Evolutionary conservation across 169 alveolate genomes (phyloP).

Genomic region (Babesia gibsoni): DNA sequence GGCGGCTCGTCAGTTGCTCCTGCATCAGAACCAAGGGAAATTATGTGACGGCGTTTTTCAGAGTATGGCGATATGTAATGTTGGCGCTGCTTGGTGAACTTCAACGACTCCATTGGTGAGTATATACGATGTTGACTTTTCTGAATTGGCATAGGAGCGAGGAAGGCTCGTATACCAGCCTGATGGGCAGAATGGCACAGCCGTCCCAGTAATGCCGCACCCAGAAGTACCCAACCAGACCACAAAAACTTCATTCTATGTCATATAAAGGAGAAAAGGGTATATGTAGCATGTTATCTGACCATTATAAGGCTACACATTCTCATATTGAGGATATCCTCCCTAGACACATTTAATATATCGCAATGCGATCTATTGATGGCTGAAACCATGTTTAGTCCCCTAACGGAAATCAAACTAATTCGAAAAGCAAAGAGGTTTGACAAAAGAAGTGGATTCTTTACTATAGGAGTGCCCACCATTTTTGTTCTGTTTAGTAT

Average conservation of each 20-base stretch:
- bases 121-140: not conserved
- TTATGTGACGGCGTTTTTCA: not conserved
- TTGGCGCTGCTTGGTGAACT: not conserved
- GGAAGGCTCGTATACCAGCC: slow-evolving; percentile 16
- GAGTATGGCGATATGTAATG: not conserved
- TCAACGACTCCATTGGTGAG: not conserved
- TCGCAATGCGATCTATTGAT: not conserved
- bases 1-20: not conserved
- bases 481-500: slow-evolving; percentile 29
- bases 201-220: not conserved
- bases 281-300: no score
- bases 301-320: no score
- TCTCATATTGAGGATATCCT: no score
- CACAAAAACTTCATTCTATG: not conserved
- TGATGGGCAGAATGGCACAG: not conserved
- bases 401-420: not conserved
- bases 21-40: not conserved
- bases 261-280: no score
- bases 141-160: not conserved
- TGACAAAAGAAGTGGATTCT: slow-evolving; percentile 59
- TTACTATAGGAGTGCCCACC: slow-evolving; percentile 57
- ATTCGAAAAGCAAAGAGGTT: slow-evolving; percentile 27
- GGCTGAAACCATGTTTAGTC: not conserved
- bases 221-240: not conserved
- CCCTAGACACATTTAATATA: no score